These are phyloP conservation scores for Huntiella moniliformis DNA, from an alignment of 2,329 filamentous ascomycete species.

Conservation along the genomic window DNA sequence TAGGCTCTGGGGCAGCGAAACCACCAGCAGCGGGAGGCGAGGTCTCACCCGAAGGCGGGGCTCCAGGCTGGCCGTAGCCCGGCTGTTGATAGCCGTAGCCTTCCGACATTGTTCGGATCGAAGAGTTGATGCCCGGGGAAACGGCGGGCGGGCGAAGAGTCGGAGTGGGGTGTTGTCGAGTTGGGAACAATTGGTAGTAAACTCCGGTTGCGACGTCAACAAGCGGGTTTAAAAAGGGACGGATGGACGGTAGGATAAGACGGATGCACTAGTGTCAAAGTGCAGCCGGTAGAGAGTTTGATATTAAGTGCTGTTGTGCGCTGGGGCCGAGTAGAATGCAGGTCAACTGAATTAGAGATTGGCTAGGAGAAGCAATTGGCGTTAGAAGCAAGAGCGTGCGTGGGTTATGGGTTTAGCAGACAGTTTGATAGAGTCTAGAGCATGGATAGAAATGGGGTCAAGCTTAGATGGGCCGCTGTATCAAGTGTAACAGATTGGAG, in stretches of 20 bases:
- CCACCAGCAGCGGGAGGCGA: conserved; percentile 15
- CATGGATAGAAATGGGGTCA: no score
- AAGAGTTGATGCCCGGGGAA: background rate
- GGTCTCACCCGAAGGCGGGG: conserved; percentile 15
- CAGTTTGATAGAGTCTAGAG: no score
- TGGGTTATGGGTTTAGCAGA: no score
- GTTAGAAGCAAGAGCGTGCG: background rate
- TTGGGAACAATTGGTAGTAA: no score
- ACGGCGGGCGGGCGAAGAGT: conserved; percentile 13
- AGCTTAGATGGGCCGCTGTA: no score
- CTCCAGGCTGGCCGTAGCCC: conserved; percentile 21
- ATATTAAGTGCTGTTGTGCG: background rate
- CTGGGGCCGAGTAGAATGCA: background rate
- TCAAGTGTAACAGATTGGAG: no score
- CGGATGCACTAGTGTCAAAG: no score
- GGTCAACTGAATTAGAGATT: background rate
- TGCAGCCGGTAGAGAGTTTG: no score
- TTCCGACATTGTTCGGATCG: conserved; percentile 17
- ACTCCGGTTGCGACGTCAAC: no score
- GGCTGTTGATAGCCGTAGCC: conserved; percentile 33
- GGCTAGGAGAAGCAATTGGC: background rate
- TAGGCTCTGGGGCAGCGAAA: conserved; percentile 11
- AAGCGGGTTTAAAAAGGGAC: no score
- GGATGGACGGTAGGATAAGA: no score
- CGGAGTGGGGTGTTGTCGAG: no score